A percentile compares a stretch with the other conserved stretches of the same genome.
phyloP scores from a whole-genome alignment of 768 basidiomycete genomes.

The Mycena galericulata region DNA sequence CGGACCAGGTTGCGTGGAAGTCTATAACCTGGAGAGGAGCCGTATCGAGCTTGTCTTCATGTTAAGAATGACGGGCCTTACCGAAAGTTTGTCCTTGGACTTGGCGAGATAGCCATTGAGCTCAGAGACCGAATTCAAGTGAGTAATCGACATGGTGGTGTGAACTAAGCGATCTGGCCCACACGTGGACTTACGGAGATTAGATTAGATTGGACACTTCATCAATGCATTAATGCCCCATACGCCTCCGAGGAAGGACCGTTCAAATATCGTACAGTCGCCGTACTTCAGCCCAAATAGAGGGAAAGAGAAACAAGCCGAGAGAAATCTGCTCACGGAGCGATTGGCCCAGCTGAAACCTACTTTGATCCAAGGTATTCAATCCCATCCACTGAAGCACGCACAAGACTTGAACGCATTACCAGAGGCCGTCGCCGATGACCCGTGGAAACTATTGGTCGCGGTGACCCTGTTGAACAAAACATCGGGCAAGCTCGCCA shows the following conservation, averaged over 20 bases:
- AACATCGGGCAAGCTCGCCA: slow-evolving; percentile 70
- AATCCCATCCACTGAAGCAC: not conserved
- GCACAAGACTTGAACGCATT: not conserved
- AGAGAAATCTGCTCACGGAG: slow-evolving; percentile 38
- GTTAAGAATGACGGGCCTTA: slow-evolving; percentile 41
- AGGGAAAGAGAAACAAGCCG: slow-evolving; percentile 25
- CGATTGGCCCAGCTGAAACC: slow-evolving; percentile 48
- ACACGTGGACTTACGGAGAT: not conserved
- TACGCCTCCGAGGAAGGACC: slow-evolving; percentile 17
- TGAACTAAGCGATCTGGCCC: not conserved
- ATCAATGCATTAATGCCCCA: slow-evolving; percentile 8
- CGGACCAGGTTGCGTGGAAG: slow-evolving; percentile 87
- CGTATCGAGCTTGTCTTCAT: not conserved
- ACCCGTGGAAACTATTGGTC: slow-evolving; percentile 79
- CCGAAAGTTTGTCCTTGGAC: slow-evolving; percentile 74
- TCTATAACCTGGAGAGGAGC: slow-evolving; percentile 74
- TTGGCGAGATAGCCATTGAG: slow-evolving; percentile 69
- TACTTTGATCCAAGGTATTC: slow-evolving; percentile 56
- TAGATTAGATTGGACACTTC: not conserved
- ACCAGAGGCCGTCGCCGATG: slow-evolving; percentile 61
- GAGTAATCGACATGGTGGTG: slow-evolving; percentile 66
- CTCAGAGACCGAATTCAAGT: slow-evolving; percentile 72
- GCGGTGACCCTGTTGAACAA: slow-evolving; percentile 78
- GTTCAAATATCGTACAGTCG: slow-evolving; percentile 5
- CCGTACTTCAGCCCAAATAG: slow-evolving; percentile 21